Evolutionary conservation across 164 flowering plant species (phyloP), one percentile per base, ranked within the genome.

Genomic region (Annona squamosa): DNA sequence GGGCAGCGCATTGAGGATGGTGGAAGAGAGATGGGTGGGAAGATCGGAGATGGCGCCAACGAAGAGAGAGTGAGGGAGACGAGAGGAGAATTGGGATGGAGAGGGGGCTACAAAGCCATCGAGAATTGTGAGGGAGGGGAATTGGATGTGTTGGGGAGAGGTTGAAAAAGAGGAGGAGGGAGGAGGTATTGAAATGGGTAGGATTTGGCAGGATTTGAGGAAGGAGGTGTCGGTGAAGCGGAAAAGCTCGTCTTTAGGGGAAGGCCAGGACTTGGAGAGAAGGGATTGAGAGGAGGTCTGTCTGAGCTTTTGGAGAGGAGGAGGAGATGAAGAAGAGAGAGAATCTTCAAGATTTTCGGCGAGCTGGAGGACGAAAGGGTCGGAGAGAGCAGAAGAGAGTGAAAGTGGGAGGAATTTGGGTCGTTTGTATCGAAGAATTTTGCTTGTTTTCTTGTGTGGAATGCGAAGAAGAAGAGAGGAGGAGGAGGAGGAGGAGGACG

Each of bases 261-360:
- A 73, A 2, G 97, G 97, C 98, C 98, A 94, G 9, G 89, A 76
- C n/a, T 88, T 79, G 48, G 93, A 84, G 75, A 94, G 86, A 46
- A 94, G 85, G 56, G 89, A 71, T 42, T 86, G 72, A 4, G 97
- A 85, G 66, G 97, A 89, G 26, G 72, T 41, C 69, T 89, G 90
- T 70, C 98, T 76, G 48, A 94, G 87, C 57, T 83, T 87, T 64
- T 89, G 92, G 59, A 91, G 89, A 47, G 84, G 76, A 1, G 87
- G 71, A 17, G 84, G 65, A 17, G 81, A 66, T 52, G 59, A 12
- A 46, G 82, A 47, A 13, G 79, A 48, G 52, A 84, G 73, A 41
- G 95, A 89, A 71, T 92, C 98, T 77, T 94, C 98, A 4, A 94
- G 85, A 65, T 88, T 84, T 78, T 92, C 97, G 0, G 98, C 98